A percentile compares a stretch with the other conserved stretches of the same genome.
Conservation (phyloP, 805 yeast species). For the Brettanomyces naardenensis region DNA sequence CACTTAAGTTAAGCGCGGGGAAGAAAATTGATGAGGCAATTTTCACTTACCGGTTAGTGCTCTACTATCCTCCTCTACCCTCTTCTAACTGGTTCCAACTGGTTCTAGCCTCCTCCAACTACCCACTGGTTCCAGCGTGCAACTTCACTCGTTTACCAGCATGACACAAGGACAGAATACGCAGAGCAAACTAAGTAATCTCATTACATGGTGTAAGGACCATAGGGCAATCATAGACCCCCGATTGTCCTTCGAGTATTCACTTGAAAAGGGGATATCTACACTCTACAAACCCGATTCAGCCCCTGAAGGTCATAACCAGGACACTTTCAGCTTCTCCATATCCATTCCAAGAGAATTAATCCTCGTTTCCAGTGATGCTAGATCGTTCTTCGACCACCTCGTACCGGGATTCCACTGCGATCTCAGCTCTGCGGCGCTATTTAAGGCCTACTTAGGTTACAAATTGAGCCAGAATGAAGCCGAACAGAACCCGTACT, state of each 20-base stretch:
- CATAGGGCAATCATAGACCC: constrained; percentile 33
- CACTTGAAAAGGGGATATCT: constrained; percentile 28
- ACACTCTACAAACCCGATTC: constrained; percentile 14
- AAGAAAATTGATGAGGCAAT: too few relatives aligned
- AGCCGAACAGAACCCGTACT: constrained; percentile 28
- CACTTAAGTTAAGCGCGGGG: too few relatives aligned
- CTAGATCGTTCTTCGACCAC: constrained; percentile 9
- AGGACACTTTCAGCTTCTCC: neutral
- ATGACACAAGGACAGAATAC: too few relatives aligned
- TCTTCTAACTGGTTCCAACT: too few relatives aligned
- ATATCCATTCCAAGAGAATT: constrained; percentile 14
- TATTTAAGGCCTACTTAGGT: constrained; percentile 16
- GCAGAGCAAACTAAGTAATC: constrained; percentile 4
- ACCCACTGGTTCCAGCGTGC: too few relatives aligned
- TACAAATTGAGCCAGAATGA: constrained; percentile 3
- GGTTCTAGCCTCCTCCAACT: too few relatives aligned
- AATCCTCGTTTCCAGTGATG: constrained; percentile 19
- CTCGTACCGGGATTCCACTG: neutral
- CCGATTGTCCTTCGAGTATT: constrained; percentile 24
- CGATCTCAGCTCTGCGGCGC: constrained; percentile 6
- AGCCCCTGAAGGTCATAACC: too few relatives aligned
- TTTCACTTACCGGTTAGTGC: too few relatives aligned
- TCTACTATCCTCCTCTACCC: too few relatives aligned
- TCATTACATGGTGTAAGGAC: constrained; percentile 26
- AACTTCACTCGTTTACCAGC: too few relatives aligned